Conservation (phyloP, 1,284 basidiomycete genomes). For the Ceraceosorus guamensis region DNA sequence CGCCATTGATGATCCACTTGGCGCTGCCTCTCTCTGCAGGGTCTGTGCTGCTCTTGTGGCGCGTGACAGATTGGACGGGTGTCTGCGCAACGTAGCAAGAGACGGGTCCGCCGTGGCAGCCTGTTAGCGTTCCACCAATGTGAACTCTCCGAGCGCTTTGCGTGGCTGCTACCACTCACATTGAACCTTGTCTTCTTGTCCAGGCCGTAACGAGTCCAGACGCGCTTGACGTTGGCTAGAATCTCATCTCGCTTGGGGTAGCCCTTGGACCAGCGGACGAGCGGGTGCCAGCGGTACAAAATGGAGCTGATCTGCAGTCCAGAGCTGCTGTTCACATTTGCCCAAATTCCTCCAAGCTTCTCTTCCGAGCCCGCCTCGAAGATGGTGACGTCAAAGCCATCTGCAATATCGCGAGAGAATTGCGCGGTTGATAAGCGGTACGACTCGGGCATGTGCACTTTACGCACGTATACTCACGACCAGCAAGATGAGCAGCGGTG, state of each 20-base stretch:
- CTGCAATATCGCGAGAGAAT: no score
- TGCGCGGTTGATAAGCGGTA: no score
- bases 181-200: constrained; percentile 56
- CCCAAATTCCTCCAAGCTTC: constrained; percentile 56
- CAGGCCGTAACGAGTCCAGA: constrained; percentile 59
- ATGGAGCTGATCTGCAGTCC: constrained; percentile 60
- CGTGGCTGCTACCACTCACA: constrained; percentile 26
- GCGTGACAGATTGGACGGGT: constrained; percentile 33
- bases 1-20: constrained; percentile 55
- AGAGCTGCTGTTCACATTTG: constrained; percentile 58
- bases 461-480: no score
- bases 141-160: neutral
- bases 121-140: neutral
- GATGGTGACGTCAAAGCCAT: constrained; percentile 47
- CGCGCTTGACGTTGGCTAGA: constrained; percentile 54
- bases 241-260: constrained; percentile 60
- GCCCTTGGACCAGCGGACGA: constrained; percentile 26
- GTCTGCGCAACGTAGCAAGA: constrained; percentile 1
- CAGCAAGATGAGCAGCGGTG: constrained; percentile 45
- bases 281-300: constrained; percentile 48
- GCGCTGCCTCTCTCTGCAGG: constrained; percentile 49
- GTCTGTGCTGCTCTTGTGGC: constrained; percentile 42
- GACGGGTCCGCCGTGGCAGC: neutral
- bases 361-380: constrained; percentile 45
- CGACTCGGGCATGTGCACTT: no score